Conservation (phyloP, 768 basidiomycete genomes). For the Agrocybe chaxingu region DNA sequence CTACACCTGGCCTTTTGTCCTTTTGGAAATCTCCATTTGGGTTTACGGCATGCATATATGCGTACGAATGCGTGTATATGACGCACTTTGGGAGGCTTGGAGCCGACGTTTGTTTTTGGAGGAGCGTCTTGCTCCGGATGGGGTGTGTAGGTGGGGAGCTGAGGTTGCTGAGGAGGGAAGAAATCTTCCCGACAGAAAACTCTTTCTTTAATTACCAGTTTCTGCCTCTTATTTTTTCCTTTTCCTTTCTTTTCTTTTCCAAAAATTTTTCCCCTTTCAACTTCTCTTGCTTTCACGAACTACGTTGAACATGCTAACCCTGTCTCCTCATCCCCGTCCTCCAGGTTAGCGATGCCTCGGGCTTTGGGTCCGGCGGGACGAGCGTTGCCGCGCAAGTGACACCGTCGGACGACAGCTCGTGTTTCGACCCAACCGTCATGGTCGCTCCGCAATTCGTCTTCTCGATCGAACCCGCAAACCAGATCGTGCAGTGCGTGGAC, state of each 20-base stretch:
- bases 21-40: no score
- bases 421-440: constrained; percentile 48
- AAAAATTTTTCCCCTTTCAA: constrained; percentile 2
- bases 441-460: constrained; percentile 58
- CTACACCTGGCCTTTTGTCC: no score
- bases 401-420: constrained; percentile 48
- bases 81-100: no score
- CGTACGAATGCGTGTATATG: no score
- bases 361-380: constrained; percentile 73
- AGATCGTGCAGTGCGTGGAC: constrained; percentile 60
- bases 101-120: no score
- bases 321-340: background rate
- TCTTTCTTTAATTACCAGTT: no score
- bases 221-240: background rate
- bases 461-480: constrained; percentile 57
- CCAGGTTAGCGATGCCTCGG: constrained; percentile 32
- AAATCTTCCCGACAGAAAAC: no score
- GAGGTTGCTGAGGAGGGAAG: no score
- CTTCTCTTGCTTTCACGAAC: background rate
- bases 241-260: background rate
- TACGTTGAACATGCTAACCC: background rate
- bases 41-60: no score
- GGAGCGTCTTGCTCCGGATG: no score
- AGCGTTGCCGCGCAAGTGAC: constrained; percentile 61
- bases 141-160: no score